Evolutionary conservation across 2,329 filamentous ascomycete genomes (phyloP).

Genomic region (Stagonosporopsis tanaceti): DNA sequence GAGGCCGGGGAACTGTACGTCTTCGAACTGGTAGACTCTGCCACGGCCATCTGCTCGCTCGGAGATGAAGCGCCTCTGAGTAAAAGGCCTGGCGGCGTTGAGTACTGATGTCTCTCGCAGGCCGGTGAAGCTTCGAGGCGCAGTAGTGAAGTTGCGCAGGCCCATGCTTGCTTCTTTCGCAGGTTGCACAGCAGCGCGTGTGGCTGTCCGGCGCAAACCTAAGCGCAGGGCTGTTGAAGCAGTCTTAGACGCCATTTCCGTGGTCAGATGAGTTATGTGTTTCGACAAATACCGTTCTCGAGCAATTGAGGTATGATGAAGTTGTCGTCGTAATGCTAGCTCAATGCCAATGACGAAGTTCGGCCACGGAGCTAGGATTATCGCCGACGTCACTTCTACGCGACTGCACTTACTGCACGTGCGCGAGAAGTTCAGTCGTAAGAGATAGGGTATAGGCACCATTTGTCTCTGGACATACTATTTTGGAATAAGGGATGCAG

Average conservation of each 20-base stretch:
- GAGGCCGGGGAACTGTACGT: constrained; percentile 31
- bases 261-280: not conserved
- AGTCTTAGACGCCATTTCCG: constrained; percentile 12
- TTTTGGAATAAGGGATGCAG: no score
- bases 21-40: constrained; percentile 52
- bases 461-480: no score
- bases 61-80: constrained; percentile 13
- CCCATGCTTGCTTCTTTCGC: constrained; percentile 18
- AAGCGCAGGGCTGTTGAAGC: constrained; percentile 14
- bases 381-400: constrained; percentile 33
- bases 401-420: constrained; percentile 19
- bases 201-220: constrained; percentile 8
- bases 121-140: not conserved
- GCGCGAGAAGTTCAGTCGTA: not conserved
- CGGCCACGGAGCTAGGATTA: constrained; percentile 31
- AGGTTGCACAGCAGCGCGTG: constrained; percentile 16
- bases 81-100: constrained; percentile 4
- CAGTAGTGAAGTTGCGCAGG: constrained; percentile 13
- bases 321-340: not conserved
- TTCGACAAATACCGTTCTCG: not conserved
- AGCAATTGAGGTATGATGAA: not conserved
- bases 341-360: constrained; percentile 18
- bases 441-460: not conserved
- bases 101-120: not conserved
- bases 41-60: constrained; percentile 46